Evolutionary conservation across 305 asterid genomes (phyloP).

Genomic region (Rubia peregrina): DNA sequence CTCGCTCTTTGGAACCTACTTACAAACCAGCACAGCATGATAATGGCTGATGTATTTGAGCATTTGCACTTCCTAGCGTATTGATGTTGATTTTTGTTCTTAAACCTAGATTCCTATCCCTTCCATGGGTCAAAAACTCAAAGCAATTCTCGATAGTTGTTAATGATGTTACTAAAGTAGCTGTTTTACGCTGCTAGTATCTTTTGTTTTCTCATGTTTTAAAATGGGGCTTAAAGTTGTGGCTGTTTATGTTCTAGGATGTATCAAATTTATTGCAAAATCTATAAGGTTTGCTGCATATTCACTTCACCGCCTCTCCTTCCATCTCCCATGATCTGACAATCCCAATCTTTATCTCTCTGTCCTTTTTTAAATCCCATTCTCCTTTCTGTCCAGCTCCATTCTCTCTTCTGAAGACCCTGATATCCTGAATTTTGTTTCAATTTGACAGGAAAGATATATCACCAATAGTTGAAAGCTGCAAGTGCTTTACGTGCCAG

Average conservation of each 20-base stretch:
- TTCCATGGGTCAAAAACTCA: not conserved
- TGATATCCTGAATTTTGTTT: not conserved
- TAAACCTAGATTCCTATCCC: not conserved
- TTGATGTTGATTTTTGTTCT: not conserved
- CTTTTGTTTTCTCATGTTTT: not conserved
- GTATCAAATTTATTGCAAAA: not conserved
- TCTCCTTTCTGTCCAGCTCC: not conserved
- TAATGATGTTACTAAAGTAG: not conserved
- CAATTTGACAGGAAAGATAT: conserved; percentile 57
- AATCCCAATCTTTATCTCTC: not conserved
- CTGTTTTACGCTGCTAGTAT: not conserved
- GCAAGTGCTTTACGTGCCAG: conserved; percentile 76
- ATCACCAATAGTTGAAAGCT: conserved; percentile 35
- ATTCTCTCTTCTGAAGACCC: not conserved
- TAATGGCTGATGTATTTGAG: not conserved
- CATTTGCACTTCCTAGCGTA: not conserved
- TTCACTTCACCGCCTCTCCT: not conserved
- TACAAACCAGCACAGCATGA: not conserved
- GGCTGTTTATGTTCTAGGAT: not conserved
- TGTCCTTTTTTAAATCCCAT: not conserved
- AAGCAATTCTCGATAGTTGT: not conserved
- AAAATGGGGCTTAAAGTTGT: not conserved
- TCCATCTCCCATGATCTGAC: not conserved
- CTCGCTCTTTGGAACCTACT: conserved; percentile 9
- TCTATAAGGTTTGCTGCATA: not conserved